phyloP scores from a whole-genome alignment of 2,329 filamentous ascomycete genomes.

The Arachnomyces sp. region DNA sequence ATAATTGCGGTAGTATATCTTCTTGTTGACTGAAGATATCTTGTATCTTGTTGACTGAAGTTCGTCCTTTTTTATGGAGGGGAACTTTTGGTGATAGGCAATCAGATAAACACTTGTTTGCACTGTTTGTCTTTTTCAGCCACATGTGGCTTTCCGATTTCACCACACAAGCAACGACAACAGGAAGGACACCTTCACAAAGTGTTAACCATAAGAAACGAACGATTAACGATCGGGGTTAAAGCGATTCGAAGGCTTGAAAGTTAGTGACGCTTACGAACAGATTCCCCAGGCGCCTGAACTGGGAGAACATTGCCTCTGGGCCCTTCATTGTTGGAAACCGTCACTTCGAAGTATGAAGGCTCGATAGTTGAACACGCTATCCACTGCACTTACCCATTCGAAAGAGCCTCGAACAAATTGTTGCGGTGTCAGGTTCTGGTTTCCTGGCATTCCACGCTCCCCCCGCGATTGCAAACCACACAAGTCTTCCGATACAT shows the following conservation, averaged over 20 bases:
- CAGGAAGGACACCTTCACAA: background rate
- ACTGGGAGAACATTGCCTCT: too few relatives aligned
- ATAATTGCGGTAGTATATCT: slow-evolving; percentile 29
- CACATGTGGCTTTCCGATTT: slow-evolving; percentile 12
- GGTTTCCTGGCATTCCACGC: slow-evolving; percentile 7
- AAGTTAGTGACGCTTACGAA: too few relatives aligned
- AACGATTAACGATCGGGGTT: too few relatives aligned
- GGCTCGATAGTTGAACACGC: slow-evolving; percentile 20
- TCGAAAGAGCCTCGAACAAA: slow-evolving; percentile 8
- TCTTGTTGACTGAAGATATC: slow-evolving; percentile 3
- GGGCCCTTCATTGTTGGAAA: too few relatives aligned
- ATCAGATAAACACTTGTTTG: slow-evolving; percentile 10
- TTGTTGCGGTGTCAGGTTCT: slow-evolving; percentile 5
- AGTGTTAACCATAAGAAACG: background rate
- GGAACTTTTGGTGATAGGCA: background rate
- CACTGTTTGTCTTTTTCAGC: slow-evolving; percentile 17
- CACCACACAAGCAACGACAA: slow-evolving; percentile 7
- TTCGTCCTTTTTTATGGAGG: slow-evolving; percentile 1
- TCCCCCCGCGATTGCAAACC: slow-evolving; percentile 19
- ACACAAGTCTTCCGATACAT: slow-evolving; percentile 10
- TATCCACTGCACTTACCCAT: slow-evolving; percentile 18
- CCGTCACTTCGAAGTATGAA: slow-evolving; percentile 21
- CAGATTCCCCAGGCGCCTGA: too few relatives aligned
- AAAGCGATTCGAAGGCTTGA: too few relatives aligned
- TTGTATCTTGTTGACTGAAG: background rate